Evolutionary conservation across 75 land plant species (phyloP), one percentile per base, ranked within the genome.

Genomic region (Picea sitchensis): DNA sequence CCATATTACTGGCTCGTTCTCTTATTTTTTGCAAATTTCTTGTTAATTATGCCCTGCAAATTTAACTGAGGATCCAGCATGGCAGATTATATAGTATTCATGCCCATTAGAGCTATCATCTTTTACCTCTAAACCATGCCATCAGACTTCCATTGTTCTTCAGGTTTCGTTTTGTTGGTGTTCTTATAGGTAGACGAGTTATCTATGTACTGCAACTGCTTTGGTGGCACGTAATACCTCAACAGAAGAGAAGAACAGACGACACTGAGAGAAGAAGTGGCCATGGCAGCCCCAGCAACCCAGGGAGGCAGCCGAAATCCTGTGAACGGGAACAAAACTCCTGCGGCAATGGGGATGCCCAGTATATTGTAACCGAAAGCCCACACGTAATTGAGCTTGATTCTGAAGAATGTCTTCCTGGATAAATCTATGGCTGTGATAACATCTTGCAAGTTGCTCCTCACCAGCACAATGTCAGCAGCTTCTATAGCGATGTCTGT

Each of bases 251-350:
- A 88, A 57, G 88, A 88, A 67, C 89, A 82, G 38, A 88, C 86
- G 78, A 88, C 90, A 73, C 89, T 87, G 26, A 88, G 76, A 31
- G 90, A 88, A 30, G 90, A 88, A 18, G 72, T 64, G 13, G 90
- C 90, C 90, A 88, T 88, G 61, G 88, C 88, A 23, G 82, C 88
- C 31, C 90, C 90, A 2, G 90, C 88, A 57, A 83, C 82, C 90
- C 90, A 88, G 0, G 90, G 90, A 18, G 90, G 90, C 4, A 88
- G 69, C 2, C 88, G 65, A 62, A 88, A 57, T 4, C 84, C 88
- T 14, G 84, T 76, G 72, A 78, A 75, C 14, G 90, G 90, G 47
- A 79, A 88, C 58, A 88, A 69, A 7, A 81, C 85, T 20, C 90
- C 90, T 44, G 90, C 90, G 12, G 90, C 90, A 73, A 88, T 78